Percentiles rank a stretch among this genome's conserved stretches.
These are phyloP conservation scores for Favolaschia claudopus DNA, from an alignment of 768 basidiomycete species.

Conservation along the genomic window DNA sequence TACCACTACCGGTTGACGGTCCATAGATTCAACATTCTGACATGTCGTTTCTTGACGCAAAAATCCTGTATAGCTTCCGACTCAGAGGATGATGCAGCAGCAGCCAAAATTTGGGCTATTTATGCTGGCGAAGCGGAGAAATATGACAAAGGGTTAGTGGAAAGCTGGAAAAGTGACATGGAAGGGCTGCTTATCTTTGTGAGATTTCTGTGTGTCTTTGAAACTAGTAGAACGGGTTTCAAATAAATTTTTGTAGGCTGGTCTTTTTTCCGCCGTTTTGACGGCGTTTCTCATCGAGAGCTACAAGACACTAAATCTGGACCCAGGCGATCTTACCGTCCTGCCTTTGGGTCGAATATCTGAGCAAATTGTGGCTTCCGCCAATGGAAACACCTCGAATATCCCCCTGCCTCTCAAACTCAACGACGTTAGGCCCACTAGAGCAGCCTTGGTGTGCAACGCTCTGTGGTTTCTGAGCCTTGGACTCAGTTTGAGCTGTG, in stretches of 20 bases:
- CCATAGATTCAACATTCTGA: too few species aligned
- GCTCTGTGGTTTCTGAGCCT: slow-evolving; percentile 4
- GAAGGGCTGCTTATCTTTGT: slow-evolving; percentile 2
- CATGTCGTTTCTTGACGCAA: too few species aligned
- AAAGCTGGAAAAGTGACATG: slow-evolving; percentile 2
- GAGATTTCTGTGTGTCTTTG: background rate
- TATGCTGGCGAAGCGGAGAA: background rate
- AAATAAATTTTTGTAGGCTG: background rate
- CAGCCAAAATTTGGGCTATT: background rate
- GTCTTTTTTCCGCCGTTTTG: background rate
- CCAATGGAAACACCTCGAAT: background rate
- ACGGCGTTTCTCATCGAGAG: slow-evolving; percentile 6
- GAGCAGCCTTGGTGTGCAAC: background rate
- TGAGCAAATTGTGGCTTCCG: background rate
- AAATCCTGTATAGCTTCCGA: too few species aligned
- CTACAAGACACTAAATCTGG: background rate
- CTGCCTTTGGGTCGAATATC: background rate
- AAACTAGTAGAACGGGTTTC: too few species aligned
- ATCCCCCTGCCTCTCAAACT: background rate
- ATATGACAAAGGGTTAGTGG: background rate
- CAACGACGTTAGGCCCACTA: background rate
- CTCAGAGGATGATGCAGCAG: background rate
- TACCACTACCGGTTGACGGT: too few species aligned
- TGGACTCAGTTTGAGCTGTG: background rate
- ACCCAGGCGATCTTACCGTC: background rate